Evolutionary conservation across 257 asterid genomes (phyloP).

Genomic region (Solanum rostratum): DNA sequence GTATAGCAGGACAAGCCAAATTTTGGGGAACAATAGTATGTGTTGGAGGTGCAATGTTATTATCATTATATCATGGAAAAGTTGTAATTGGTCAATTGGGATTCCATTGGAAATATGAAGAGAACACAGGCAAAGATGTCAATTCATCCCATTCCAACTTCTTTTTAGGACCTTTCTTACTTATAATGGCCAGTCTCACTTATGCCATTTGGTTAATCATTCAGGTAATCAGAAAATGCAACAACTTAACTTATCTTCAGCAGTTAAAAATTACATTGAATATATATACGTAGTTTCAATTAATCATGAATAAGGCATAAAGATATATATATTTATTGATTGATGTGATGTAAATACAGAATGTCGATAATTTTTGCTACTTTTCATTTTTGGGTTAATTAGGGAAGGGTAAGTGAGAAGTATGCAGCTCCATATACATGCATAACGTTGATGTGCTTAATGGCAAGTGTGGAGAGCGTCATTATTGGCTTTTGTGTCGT

Average conservation of each 20-base stretch:
- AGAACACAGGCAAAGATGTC: background rate
- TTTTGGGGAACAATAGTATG: constrained; percentile 55
- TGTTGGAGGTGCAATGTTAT: constrained; percentile 66
- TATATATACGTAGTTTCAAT: too few relatives aligned
- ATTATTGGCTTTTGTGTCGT: constrained; percentile 40
- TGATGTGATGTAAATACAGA: background rate
- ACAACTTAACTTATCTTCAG: too few relatives aligned
- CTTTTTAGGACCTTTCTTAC: constrained; percentile 53
- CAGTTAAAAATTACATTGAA: too few relatives aligned
- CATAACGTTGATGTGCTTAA: constrained; percentile 58
- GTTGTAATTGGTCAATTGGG: constrained; percentile 38
- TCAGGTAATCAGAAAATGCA: constrained; percentile 30
- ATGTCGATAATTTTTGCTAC: background rate
- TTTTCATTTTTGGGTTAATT: background rate
- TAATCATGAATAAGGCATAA: background rate
- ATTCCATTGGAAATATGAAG: constrained; percentile 64
- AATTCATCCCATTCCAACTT: constrained; percentile 25
- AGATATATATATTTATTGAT: background rate
- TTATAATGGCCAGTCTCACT: constrained; percentile 52
- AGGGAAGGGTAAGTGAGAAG: constrained; percentile 47
- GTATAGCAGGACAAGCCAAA: constrained; percentile 60
- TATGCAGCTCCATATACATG: constrained; percentile 68
- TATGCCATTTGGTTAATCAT: constrained; percentile 79
- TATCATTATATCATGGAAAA: constrained; percentile 59
- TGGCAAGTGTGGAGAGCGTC: constrained; percentile 69